phyloP scores from a whole-genome alignment of 257 asterid species.

The Scutellaria barbata region DNA sequence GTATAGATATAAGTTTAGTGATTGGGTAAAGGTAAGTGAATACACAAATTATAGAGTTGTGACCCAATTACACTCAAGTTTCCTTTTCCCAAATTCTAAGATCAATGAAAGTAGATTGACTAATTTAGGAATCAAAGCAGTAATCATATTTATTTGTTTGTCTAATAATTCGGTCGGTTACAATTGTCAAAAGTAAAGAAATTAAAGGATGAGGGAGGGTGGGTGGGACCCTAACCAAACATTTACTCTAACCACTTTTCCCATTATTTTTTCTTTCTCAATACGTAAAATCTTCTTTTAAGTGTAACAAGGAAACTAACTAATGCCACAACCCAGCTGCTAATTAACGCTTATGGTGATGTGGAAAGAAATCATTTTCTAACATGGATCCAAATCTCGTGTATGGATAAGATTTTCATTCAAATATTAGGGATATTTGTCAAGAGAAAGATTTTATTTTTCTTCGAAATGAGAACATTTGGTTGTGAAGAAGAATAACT shows the following conservation, averaged over 20 bases:
- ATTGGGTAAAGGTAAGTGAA: background rate
- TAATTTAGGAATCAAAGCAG: slow-evolving; percentile 44
- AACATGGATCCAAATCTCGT: too few species aligned
- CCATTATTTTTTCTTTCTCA: background rate
- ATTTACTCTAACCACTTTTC: slow-evolving; percentile 36
- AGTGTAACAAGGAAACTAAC: too few species aligned
- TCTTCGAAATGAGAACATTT: too few species aligned
- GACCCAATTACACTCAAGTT: slow-evolving; percentile 32
- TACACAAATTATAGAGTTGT: slow-evolving; percentile 13
- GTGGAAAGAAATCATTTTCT: too few species aligned
- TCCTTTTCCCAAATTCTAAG: slow-evolving; percentile 40
- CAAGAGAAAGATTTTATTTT: too few species aligned
- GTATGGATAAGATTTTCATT: too few species aligned
- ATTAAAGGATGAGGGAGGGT: slow-evolving; percentile 7
- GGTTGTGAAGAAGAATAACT: too few species aligned
- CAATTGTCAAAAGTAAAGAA: slow-evolving; percentile 53
- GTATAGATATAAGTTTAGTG: background rate
- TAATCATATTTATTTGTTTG: slow-evolving; percentile 39
- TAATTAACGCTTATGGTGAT: too few species aligned
- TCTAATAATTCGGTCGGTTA: slow-evolving; percentile 49
- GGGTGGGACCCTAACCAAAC: slow-evolving; percentile 49
- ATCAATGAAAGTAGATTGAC: slow-evolving; percentile 46
- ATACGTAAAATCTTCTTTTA: too few species aligned
- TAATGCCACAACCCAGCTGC: too few species aligned
- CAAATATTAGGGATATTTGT: too few species aligned